phyloP scores from a whole-genome alignment of 2,329 filamentous ascomycete genomes.

The Eutypella sp. region DNA sequence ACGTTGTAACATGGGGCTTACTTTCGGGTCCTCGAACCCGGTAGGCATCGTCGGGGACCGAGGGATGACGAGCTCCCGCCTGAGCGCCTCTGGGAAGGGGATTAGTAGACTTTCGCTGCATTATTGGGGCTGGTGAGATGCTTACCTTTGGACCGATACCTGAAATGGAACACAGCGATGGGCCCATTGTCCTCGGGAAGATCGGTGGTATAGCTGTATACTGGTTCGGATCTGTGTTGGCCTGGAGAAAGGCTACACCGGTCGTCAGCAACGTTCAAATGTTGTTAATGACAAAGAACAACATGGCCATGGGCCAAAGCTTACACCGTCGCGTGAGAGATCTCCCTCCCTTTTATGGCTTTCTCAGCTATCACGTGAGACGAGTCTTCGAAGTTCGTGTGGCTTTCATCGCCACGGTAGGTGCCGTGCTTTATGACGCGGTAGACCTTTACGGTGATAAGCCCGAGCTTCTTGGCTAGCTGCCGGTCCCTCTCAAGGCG shows the following conservation, averaged over 20 bases:
- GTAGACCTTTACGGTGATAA: slow-evolving; percentile 19
- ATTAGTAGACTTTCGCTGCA: background rate
- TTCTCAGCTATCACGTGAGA: slow-evolving; percentile 26
- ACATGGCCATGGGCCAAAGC: background rate
- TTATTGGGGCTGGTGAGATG: background rate
- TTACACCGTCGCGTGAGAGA: slow-evolving; percentile 30
- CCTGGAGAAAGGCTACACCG: slow-evolving; percentile 13
- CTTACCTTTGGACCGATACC: slow-evolving; percentile 28
- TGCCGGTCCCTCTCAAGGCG: slow-evolving; percentile 20
- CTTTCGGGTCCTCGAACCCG: slow-evolving; percentile 22
- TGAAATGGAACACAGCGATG: slow-evolving; percentile 24
- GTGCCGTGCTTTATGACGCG: slow-evolving; percentile 7
- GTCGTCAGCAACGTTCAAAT: background rate
- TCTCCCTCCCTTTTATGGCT: slow-evolving; percentile 27
- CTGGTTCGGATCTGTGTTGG: background rate
- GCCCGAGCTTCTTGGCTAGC: slow-evolving; percentile 18
- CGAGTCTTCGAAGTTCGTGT: background rate
- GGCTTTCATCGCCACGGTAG: rapidly evolving
- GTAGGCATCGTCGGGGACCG: slow-evolving; percentile 8
- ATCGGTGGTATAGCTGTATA: background rate
- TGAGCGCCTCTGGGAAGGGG: slow-evolving; percentile 22
- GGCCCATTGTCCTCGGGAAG: slow-evolving; percentile 15
- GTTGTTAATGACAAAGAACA: background rate
- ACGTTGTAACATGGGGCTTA: slow-evolving; percentile 3
- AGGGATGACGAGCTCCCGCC: slow-evolving; percentile 26